Evolutionary conservation across 2,329 filamentous ascomycete species (phyloP), one percentile per base, ranked within the genome.

Genomic region (Penicillium corylophilum): DNA sequence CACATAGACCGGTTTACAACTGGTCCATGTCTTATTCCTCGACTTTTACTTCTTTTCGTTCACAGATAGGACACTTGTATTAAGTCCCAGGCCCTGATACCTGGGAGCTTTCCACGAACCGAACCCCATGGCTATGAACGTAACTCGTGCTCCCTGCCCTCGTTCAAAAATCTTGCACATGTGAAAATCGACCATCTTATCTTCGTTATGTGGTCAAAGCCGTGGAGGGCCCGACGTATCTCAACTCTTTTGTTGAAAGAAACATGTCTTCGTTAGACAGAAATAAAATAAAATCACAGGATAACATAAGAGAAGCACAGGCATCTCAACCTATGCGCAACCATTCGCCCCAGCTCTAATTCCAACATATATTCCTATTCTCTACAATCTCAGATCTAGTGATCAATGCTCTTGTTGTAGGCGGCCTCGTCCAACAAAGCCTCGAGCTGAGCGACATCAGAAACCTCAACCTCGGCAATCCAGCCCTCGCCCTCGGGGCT

Each of bases 401-500:
- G 79, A 20, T 85, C 89, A 69, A 92, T 92, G 35, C 61, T 62
- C 46, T 79, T 79, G 76, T 86, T 86, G 77, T 99, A 97, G 59
- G 83, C 85, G 65, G 86, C 83, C 55, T 78, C 80, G 67, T 85
- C 86, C 89, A 97, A 89, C 68, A 96, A 78, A 10, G 70, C 74
- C 57, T 95, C 88, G 61, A 91, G 71, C 74, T 94, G 87, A 69
- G 82, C 79, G 57, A 77, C 71, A 70, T 90, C 88, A 57, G 77
- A 79, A 44, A 97, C 79, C 74, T 89, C 80, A 56, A 97, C 85
- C 83, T 90, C 93, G 50, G 88, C 91, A 70, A 99, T 88, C 94
- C 94, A 99, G 58, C 90, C 93, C 50, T 93, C 89, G 59, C 80
- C 85, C 81, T 99, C 94, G 40, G 94, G 89, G 46, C 89, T 87